Base-by-base conservation (phyloP, 2,329 filamentous ascomycete genomes). In the Sordariomycetes sp. region DNA sequence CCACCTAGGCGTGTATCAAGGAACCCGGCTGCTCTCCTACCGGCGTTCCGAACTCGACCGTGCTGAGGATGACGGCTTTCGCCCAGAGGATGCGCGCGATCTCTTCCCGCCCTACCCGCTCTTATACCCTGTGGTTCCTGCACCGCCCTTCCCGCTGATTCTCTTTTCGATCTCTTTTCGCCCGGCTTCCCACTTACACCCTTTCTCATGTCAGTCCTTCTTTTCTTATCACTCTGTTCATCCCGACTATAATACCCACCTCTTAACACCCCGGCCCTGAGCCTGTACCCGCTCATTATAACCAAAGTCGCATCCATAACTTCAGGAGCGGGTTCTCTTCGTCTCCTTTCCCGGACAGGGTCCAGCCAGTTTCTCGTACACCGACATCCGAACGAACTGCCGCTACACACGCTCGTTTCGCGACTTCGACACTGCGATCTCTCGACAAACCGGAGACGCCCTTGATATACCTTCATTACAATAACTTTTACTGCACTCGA, bases 311-410 rank as follows among this genome's bases (percentile, higher is more conserved):
- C 68, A 67, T 71, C 69, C 74, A 74, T 74, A 74, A 51, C 35
- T 55, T 36, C 48, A 74, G 72, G 76, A 80, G 76, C 77, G 77
- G 77, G 77, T 72, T 78, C 76, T 79, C 74, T 76, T 70, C 61
- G 58, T 69, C 69, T 65, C 64, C 64, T 67, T 67, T 66, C 69
- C 72, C 69, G 65, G 60, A 57, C 55, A 58, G 56, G 39, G 55
- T 51, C 56, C 56, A 51, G 36, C 65, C 70, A 69, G 68, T 67
- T 68, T 64, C 64, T 66, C 67, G 65, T 64, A 63, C 62, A 67
- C 64, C 60, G 65, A 65, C 63, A 62, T 62, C 55, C 65, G 68
- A 74, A 73, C 72, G 71, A 73, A 73, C 70, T 58, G 56, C 50
- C 39, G 57, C 54, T 58, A 59, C 55, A 59, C 55, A 54, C 58